A percentile compares a stretch with the other conserved stretches of the same genome.
phyloP scores from a whole-genome alignment of 2,329 filamentous ascomycete species.

The Juglanconis sp. region DNA sequence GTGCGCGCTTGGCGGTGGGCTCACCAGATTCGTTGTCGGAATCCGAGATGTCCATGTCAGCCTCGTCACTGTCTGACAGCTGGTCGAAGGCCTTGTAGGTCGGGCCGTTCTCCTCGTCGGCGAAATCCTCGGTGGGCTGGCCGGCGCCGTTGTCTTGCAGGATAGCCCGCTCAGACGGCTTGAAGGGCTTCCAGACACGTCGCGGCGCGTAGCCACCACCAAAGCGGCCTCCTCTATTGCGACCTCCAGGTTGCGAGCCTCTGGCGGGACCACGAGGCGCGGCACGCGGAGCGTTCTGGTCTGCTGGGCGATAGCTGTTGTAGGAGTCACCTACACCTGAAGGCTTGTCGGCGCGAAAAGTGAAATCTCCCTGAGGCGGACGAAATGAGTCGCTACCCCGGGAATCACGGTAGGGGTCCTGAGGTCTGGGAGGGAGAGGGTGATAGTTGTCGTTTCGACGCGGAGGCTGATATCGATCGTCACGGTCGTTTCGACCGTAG shows the following conservation, averaged over 20 bases:
- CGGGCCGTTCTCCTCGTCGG: constrained; percentile 40
- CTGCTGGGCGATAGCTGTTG: constrained; percentile 31
- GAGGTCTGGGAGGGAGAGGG: constrained; percentile 7
- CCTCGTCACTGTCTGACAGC: constrained; percentile 61
- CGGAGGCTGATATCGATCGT: constrained; percentile 17
- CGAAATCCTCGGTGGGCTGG: constrained; percentile 44
- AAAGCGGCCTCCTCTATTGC: constrained; percentile 2
- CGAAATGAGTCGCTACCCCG: constrained; percentile 23
- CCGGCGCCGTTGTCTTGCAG: constrained; percentile 41
- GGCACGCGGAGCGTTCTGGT: constrained; percentile 1
- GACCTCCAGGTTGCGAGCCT: not conserved
- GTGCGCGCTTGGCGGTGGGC: constrained; percentile 42
- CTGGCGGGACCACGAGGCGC: constrained; percentile 13
- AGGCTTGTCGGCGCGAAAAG: constrained; percentile 53
- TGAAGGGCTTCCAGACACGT: constrained; percentile 26
- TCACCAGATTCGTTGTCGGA: constrained; percentile 35
- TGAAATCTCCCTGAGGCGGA: constrained; percentile 50
- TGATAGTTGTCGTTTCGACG: constrained; percentile 4
- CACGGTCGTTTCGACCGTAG: constrained; percentile 11
- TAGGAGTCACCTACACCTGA: constrained; percentile 40
- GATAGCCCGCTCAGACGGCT: constrained; percentile 47
- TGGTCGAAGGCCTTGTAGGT: constrained; percentile 56
- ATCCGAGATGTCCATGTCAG: constrained; percentile 63
- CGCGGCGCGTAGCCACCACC: constrained; percentile 2
- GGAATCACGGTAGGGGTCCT: constrained; percentile 1